phyloP scores from a whole-genome alignment of 768 basidiomycete genomes.

The Gloeostereum incarnatum region DNA sequence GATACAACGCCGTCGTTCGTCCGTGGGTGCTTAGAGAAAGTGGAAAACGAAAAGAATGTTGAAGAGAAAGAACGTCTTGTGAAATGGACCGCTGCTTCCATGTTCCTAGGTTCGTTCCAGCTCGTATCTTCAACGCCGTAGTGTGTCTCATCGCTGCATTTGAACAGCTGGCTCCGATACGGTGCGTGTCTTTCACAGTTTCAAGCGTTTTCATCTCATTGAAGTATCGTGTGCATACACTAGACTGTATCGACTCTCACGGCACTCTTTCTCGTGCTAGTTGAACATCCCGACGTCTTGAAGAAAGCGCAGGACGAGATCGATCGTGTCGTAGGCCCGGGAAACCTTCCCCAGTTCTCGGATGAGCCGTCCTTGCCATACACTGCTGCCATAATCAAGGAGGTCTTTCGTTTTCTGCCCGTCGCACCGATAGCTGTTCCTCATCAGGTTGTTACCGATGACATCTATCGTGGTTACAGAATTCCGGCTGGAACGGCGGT shows the following conservation, averaged over 20 bases:
- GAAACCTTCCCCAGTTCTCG: background rate
- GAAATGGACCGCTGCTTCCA: background rate
- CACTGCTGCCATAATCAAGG: background rate
- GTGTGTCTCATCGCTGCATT: background rate
- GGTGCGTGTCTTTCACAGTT: background rate
- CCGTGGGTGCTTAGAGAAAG: background rate
- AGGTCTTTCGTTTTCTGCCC: background rate
- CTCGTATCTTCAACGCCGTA: background rate
- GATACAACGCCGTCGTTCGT: background rate
- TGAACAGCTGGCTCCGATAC: background rate
- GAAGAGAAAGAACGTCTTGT: background rate
- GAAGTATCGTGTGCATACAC: background rate
- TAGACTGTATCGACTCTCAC: slow-evolving; percentile 13
- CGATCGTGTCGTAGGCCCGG: background rate
- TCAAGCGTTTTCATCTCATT: background rate
- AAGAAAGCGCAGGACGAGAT: slow-evolving; percentile 14
- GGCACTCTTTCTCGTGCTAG: slow-evolving; percentile 19
- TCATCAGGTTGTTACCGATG: background rate
- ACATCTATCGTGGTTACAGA: slow-evolving; percentile 4
- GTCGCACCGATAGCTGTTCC: slow-evolving; percentile 1
- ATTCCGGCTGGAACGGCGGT: slow-evolving; percentile 3
- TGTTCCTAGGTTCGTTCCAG: background rate
- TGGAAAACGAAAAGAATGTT: background rate
- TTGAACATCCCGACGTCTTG: slow-evolving; percentile 18
- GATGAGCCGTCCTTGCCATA: background rate